Evolutionary conservation across 495 filamentous ascomycete species (phyloP), one percentile per base, ranked within the genome.

Genomic region (Tuber calosporum): DNA sequence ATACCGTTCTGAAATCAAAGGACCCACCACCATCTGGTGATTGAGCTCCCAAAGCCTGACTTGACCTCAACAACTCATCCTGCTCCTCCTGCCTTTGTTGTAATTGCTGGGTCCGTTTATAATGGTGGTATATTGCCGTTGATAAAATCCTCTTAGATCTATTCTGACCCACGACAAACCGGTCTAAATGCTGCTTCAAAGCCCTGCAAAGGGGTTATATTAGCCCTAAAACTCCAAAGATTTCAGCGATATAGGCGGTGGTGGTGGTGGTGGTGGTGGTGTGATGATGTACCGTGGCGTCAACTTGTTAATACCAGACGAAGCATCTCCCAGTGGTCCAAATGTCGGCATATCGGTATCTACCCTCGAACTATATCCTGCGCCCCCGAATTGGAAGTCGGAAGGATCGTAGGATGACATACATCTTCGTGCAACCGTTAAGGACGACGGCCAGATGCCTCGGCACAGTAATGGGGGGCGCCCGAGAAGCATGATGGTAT

Each of bases 61-160:
- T 79, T 9, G 75, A 72, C 89, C 88, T 86, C 66, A 85, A 77
- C 58, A 89, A 83, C 80, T 90, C 89, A 76, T 90, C 90, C 72
- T 90, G 89, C 75, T 93, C 91, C 73, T 95, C 91, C 77, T 96
- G 89, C 42, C 90, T 87, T 68, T 93, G 85, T 69, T 88, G 85
- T 36, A 93, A 79, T 79, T 97, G 91, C 73, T 91, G 89, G 74
- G 97, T 87, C 48, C 91, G 87, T 83, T 96, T 93, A 81, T 97
- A 98, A 80, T 99, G 95, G 84, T 97, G 97, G 83, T 93, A 97
- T n/a, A 99, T 91, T 4, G 94, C 93, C 17, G 93, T 90, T 76
- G 92, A 94, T 69, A 97, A 87, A 37, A 93, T 91, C 82, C 95
- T 95, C 86, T 98, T 99, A n/a, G 95, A 92, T 69, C 92, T 90